A percentile compares a stretch with the other conserved stretches of the same genome.
Evolutionary conservation across 2,329 filamentous ascomycete genomes (phyloP).

Genomic region (Dryadomyces sulphureus): DNA sequence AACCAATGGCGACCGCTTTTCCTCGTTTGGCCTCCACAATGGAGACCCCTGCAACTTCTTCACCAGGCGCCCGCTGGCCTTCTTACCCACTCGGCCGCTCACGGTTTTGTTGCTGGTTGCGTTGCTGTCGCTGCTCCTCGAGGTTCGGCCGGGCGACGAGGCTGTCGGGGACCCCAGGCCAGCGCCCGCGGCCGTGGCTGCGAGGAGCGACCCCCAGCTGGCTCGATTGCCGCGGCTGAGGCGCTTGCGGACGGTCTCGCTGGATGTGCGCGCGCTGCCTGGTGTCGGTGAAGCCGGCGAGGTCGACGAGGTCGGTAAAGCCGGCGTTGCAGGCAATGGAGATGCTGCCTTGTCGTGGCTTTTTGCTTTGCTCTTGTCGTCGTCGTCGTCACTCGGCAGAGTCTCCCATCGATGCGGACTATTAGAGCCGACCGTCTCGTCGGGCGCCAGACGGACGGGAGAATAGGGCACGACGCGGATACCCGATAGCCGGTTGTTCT

Average conservation of each 20-base stretch:
- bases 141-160: background rate
- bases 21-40: constrained; percentile 19
- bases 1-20: constrained; percentile 20
- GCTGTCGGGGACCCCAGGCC: background rate
- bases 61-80: constrained; percentile 1
- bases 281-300: no score
- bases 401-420: background rate
- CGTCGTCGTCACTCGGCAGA: background rate
- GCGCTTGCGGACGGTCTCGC: constrained; percentile 6
- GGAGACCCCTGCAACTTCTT: constrained; percentile 17
- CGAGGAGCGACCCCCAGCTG: constrained; percentile 9
- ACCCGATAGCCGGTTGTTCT: constrained; percentile 23
- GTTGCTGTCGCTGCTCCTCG: background rate
- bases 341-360: no score
- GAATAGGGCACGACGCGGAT: constrained; percentile 36
- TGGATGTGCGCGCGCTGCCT: no score
- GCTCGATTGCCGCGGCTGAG: constrained; percentile 3
- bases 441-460: constrained; percentile 23
- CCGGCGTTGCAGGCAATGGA: no score
- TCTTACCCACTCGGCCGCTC: background rate
- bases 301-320: no score
- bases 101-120: constrained; percentile 3
- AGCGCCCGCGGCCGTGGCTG: constrained; percentile 2
- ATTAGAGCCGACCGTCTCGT: background rate
- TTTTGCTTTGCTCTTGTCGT: background rate